Conservation (phyloP, 345 rosid genomes). For the Triadica sebifera region DNA sequence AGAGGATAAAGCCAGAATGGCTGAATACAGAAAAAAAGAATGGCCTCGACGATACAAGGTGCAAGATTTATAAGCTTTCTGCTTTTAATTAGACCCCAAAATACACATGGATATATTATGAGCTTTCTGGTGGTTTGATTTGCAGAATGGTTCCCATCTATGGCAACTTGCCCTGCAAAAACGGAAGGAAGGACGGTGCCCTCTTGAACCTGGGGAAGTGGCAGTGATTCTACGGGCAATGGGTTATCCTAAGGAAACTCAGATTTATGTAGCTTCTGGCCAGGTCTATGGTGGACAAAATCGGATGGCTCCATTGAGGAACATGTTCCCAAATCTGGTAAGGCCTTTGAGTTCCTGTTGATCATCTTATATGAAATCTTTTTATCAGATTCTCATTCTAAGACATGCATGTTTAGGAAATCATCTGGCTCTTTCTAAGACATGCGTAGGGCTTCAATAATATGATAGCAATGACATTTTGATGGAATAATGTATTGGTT, state of each 20-base stretch:
- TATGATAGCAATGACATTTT: too few species aligned
- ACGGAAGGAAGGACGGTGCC: slow-evolving; percentile 98
- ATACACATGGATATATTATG: slow-evolving; percentile 8
- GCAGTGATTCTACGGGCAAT: slow-evolving; percentile 95
- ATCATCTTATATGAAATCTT: not conserved
- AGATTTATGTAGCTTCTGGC: slow-evolving; percentile 99
- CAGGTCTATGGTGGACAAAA: slow-evolving; percentile 99
- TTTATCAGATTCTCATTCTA: not conserved
- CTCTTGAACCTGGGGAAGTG: slow-evolving; percentile 99
- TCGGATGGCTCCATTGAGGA: slow-evolving; percentile 96
- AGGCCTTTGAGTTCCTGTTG: slow-evolving; percentile 11
- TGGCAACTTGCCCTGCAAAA: slow-evolving; percentile 95
- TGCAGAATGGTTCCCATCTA: slow-evolving; percentile 97
- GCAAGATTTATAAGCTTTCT: slow-evolving; percentile 17
- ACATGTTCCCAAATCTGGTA: slow-evolving; percentile 99
- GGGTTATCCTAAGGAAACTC: slow-evolving; percentile 99
- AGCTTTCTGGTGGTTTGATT: slow-evolving; percentile 14
- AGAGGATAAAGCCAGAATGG: slow-evolving; percentile 96
- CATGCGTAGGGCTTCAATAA: too few species aligned
- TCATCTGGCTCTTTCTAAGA: not conserved
- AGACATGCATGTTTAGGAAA: not conserved
- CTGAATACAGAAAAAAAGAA: slow-evolving; percentile 88
- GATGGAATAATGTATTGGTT: not conserved
- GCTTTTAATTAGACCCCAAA: slow-evolving; percentile 13
- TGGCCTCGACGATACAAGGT: slow-evolving; percentile 99